Base-by-base conservation (phyloP, 2,329 filamentous ascomycete species). In the Aspergillus sclerotialis region DNA sequence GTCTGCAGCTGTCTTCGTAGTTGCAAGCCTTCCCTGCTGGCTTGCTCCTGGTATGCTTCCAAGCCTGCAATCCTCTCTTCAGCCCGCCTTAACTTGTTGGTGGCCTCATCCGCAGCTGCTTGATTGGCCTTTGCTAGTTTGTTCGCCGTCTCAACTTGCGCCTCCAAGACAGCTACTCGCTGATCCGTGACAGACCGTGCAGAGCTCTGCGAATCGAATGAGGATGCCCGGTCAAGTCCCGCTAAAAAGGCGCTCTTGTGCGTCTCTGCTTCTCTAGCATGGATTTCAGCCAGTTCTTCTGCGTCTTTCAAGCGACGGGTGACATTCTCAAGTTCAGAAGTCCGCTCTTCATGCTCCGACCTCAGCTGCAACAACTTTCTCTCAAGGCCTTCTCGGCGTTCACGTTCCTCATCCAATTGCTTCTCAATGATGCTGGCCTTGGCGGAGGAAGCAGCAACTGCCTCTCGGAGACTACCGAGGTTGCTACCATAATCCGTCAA, bases 21-120 rank as follows among this genome's bases (percentile, higher is more conserved):
- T 23, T 81, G 78, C 35, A 98, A 79, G 31, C 88, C 88, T 61
- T 98, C 93, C 28, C 92, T 78, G 61, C 89, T 96, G 4, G 89
- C 84, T 63, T 98, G 92, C 56, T 98, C 92, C 63, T 98, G 92
- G 59, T 96, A 96, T 17, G 88, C 86, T 60, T 98, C 92, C 3
- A 98, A 74, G 5, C 92, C 92, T 4, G 92, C 93, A 58, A 98
- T 96, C 27, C 92, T 81, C 66, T 96, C 93, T 63, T 98, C 93
- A 3, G 92, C 92, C 38, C 83, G 83, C 34, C 92, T 83, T 34
- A 98, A 72, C 57, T 89, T 93, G 54, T 95, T 88, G 0, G 87
- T 83, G 3, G 89, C 88, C 16, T 73, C 67, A 58, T 98, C 87
- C 1, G 89, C 90, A 39, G 93, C 89, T 40, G 82, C 74, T 58